Evolutionary conservation across 768 basidiomycete species (phyloP).

Genomic region (Pisolithus orientalis): DNA sequence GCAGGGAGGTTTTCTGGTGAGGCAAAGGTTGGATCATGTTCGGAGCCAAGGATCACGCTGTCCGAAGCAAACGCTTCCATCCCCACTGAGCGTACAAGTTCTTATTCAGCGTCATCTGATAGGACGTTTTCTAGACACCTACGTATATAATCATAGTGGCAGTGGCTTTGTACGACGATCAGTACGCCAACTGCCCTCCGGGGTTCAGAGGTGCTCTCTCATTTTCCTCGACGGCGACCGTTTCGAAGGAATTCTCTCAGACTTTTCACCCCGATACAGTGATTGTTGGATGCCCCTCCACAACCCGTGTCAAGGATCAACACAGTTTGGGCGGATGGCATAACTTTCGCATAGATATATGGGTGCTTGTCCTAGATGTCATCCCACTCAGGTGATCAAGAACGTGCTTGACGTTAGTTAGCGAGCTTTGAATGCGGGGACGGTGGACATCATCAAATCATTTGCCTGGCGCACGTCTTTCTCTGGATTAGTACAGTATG

Average conservation of each 20-base stretch:
- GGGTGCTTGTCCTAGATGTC: constrained; percentile 26
- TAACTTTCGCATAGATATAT: constrained; percentile 8
- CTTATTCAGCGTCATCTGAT: background rate
- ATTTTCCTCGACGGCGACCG: constrained; percentile 32
- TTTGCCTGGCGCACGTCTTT: no score
- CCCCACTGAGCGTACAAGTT: background rate
- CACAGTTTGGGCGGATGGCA: constrained; percentile 30
- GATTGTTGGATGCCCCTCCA: constrained; percentile 40
- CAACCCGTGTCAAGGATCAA: constrained; percentile 50
- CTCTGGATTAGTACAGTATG: no score
- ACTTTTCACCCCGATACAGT: constrained; percentile 22
- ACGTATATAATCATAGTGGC: no score
- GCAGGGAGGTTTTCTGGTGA: background rate
- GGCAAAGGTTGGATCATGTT: constrained; percentile 18
- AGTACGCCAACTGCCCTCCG: constrained; percentile 27
- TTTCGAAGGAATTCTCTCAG: constrained; percentile 49
- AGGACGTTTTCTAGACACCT: background rate
- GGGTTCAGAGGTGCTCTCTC: constrained; percentile 35
- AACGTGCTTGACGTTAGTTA: constrained; percentile 28
- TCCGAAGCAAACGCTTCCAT: background rate
- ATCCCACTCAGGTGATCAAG: no score
- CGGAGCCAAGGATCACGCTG: constrained; percentile 38
- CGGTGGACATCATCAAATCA: no score
- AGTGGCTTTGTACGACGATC: no score
- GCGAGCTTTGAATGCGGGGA: background rate